Evolutionary conservation across 305 asterid genomes (phyloP).

Genomic region (Fraxinus sp.): DNA sequence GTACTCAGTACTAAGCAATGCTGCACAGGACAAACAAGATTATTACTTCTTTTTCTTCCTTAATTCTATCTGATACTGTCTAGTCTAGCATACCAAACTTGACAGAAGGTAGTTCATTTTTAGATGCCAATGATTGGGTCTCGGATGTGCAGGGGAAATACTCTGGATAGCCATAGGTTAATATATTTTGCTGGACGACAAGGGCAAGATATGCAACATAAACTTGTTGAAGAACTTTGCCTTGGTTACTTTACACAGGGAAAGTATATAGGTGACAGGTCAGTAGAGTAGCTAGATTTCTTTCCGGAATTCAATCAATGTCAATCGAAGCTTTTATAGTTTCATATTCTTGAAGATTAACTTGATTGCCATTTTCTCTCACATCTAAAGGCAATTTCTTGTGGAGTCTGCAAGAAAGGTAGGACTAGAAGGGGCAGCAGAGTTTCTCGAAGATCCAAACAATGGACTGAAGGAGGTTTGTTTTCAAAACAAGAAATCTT

Average conservation of each 20-base stretch:
- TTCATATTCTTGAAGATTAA: neutral
- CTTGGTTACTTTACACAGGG: conserved; percentile 78
- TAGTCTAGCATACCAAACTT: neutral
- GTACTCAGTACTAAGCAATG: neutral
- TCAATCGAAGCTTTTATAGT: neutral
- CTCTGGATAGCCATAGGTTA: conserved; percentile 83
- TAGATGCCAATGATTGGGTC: conserved; percentile 18
- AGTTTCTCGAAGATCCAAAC: conserved; percentile 78
- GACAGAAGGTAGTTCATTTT: neutral
- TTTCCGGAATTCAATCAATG: neutral
- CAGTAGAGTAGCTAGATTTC: conserved; percentile 6
- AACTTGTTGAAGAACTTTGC: conserved; percentile 71
- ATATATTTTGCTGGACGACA: conserved; percentile 64
- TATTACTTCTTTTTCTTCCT: neutral
- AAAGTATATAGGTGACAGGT: conserved; percentile 83
- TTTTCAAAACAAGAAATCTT: neutral
- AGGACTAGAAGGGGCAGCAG: conserved; percentile 88
- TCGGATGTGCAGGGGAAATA: conserved; percentile 67
- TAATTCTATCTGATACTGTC: neutral
- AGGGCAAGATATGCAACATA: conserved; percentile 61
- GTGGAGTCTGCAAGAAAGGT: conserved; percentile 68
- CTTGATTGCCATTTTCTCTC: neutral
- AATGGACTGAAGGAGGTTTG: conserved; percentile 81
- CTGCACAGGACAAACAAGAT: neutral
- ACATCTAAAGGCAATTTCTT: conserved; percentile 57